Base-by-base conservation (phyloP, 2,329 filamentous ascomycete species). In the Pseudogymnoascus sp. region DNA sequence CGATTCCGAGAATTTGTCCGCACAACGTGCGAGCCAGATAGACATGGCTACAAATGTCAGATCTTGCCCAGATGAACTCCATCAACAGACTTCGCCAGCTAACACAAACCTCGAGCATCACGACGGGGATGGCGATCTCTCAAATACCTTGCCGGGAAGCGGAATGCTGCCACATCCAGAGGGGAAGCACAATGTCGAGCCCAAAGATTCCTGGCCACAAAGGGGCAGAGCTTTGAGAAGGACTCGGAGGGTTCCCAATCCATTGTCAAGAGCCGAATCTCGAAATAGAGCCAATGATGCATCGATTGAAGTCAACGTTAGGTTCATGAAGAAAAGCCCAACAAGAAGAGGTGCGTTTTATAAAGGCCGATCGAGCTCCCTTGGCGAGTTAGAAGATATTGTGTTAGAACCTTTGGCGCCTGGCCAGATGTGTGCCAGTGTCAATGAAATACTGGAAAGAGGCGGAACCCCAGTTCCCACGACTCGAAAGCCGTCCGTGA, bases 351-450 rank as follows among this genome's bases (percentile, higher is more conserved):
- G 9, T 33, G 49, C 49, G n/a, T 55, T 55, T 33, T 55, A 55
- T 55, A 55, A 55, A 33, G 49, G 49, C n/a, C 49, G 25, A 1
- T 55, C 49, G 4, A 55, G 49, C 28, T 55, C 49, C 9, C 25
- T 55, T 33, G 49, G 49, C n/a, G 28, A 55, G 9, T 62, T 73
- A 2, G 71, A 73, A 23, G 71, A 73, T 49, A 60, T 66, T 16
- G 21, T 73, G 18, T 62, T 73, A 7, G 71, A 73, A 35, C 71
- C 71, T 21, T 69, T 68, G 23, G 68, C 68, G 35, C 63, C 66
- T 38, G 58, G 62, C n/a, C 61, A 61, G 18, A 59, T 69, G 9
- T 68, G 66, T 52, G 64, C 63, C 41, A 69, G 65, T 41, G 63
- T 73, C 1, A 60, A 60, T 23, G 38, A 60, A 25, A 41, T 31